Conservation (phyloP, 1,139 yeast genomes). For the Taphrina deformans region DNA sequence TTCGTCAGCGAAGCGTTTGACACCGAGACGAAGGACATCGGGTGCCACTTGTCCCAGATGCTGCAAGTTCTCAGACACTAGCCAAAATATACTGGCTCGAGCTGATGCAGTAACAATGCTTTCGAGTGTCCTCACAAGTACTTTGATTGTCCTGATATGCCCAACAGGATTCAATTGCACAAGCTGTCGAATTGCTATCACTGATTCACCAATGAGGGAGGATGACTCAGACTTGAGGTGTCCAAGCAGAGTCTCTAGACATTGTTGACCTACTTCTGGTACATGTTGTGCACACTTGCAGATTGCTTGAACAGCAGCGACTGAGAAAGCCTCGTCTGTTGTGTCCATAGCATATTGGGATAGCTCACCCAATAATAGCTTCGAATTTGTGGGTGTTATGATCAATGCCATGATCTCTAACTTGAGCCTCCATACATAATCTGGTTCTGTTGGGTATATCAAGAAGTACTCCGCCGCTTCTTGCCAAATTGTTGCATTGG, state of each 20-base stretch:
- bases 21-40: constrained; percentile 66
- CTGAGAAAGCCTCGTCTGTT: constrained; percentile 48
- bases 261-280: constrained; percentile 40
- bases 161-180: constrained; percentile 62
- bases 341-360: constrained; percentile 59
- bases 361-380: constrained; percentile 63
- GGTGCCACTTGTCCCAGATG: constrained; percentile 61
- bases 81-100: constrained; percentile 83
- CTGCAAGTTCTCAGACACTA: constrained; percentile 74
- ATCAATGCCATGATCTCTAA: constrained; percentile 64
- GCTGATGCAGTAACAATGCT: constrained; percentile 50
- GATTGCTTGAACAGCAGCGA: constrained; percentile 60
- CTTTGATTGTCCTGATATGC: constrained; percentile 50
- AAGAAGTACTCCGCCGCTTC: constrained; percentile 56
- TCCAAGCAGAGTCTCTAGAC: constrained; percentile 31
- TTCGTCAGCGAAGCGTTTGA: constrained; percentile 61
- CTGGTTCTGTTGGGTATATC: constrained; percentile 60
- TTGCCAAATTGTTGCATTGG: constrained; percentile 52
- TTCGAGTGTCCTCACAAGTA: constrained; percentile 46
- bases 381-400: constrained; percentile 56
- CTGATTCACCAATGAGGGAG: constrained; percentile 50
- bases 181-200: constrained; percentile 68
- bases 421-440: constrained; percentile 55
- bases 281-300: constrained; percentile 53
- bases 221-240: constrained; percentile 15